Conservation (phyloP, 148 eudicot genomes). For the Amaranthus cruentus region DNA sequence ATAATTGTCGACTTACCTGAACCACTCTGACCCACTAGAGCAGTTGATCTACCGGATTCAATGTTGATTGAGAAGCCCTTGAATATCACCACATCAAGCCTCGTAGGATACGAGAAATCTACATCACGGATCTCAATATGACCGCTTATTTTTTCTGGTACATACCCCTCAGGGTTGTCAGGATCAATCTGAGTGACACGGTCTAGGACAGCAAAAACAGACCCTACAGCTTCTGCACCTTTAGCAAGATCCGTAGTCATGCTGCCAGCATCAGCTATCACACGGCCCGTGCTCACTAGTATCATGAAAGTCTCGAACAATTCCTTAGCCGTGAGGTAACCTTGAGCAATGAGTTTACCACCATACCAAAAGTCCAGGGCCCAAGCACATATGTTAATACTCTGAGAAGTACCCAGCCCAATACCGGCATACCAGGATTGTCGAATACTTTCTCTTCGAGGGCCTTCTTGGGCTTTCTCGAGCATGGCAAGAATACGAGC, state of each 20-base stretch:
- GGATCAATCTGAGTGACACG: conserved; percentile 67
- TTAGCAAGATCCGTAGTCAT: conserved; percentile 82
- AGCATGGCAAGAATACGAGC: conserved; percentile 65
- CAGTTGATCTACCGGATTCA: conserved; percentile 67
- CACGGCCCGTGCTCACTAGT: conserved; percentile 77
- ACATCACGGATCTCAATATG: conserved; percentile 53
- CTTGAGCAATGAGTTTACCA: conserved; percentile 54
- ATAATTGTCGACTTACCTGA: conserved; percentile 84
- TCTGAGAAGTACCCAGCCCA: conserved; percentile 64
- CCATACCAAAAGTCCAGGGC: conserved; percentile 91
- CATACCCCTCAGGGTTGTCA: conserved; percentile 50
- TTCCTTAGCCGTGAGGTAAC: conserved; percentile 39
- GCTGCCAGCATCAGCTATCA: conserved; percentile 84
- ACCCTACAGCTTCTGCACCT: conserved; percentile 65
- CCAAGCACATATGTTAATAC: conserved; percentile 56
- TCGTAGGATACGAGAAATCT: conserved; percentile 59
- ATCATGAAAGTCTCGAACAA: conserved; percentile 73
- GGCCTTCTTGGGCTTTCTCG: conserved; percentile 42
- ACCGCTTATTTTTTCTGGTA: conserved; percentile 49
- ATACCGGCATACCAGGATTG: conserved; percentile 66
- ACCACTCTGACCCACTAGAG: conserved; percentile 80
- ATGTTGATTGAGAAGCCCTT: conserved; percentile 55
- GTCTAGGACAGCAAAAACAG: conserved; percentile 65
- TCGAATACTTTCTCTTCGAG: conserved; percentile 46
- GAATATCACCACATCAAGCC: conserved; percentile 50